Conservation (phyloP, 2,329 filamentous ascomycete species). For the Nemania serpens region DNA sequence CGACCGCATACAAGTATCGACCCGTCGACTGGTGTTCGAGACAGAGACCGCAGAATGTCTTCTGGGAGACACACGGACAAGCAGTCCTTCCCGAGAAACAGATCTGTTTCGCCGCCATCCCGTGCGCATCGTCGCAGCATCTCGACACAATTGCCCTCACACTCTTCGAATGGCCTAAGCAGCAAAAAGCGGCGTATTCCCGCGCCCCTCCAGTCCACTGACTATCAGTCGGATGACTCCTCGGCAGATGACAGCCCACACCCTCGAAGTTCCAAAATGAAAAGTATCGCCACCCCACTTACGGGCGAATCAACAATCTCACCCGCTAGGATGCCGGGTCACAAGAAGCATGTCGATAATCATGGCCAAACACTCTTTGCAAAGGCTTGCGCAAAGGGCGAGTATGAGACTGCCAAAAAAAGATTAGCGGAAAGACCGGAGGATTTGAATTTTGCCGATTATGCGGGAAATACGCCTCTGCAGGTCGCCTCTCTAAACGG, state of each 20-base stretch:
- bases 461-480: slow-evolving; percentile 93
- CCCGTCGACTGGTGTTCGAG: slow-evolving; percentile 38
- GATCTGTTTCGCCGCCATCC: slow-evolving; percentile 64
- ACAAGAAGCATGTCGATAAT: slow-evolving; percentile 88
- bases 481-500: slow-evolving; percentile 92
- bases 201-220: slow-evolving; percentile 63
- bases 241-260: slow-evolving; percentile 64
- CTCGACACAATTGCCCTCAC: slow-evolving; percentile 65
- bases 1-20: slow-evolving; percentile 54
- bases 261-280: slow-evolving; percentile 61
- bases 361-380: slow-evolving; percentile 90
- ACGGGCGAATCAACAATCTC: slow-evolving; percentile 66
- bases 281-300: slow-evolving; percentile 59
- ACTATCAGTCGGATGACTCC: slow-evolving; percentile 71
- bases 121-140: slow-evolving; percentile 65
- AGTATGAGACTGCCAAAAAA: slow-evolving; percentile 77
- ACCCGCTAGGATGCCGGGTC: slow-evolving; percentile 68
- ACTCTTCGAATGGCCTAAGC: slow-evolving; percentile 58
- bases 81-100: slow-evolving; percentile 41
- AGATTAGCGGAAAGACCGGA: slow-evolving; percentile 79
- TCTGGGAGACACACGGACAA: slow-evolving; percentile 41
- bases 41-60: slow-evolving; percentile 41
- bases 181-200: slow-evolving; percentile 67
- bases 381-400: slow-evolving; percentile 85
- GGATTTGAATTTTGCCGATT: slow-evolving; percentile 87